Evolutionary conservation across 106 monocot genomes (phyloP).

Genomic region (Vanilla planifolia): DNA sequence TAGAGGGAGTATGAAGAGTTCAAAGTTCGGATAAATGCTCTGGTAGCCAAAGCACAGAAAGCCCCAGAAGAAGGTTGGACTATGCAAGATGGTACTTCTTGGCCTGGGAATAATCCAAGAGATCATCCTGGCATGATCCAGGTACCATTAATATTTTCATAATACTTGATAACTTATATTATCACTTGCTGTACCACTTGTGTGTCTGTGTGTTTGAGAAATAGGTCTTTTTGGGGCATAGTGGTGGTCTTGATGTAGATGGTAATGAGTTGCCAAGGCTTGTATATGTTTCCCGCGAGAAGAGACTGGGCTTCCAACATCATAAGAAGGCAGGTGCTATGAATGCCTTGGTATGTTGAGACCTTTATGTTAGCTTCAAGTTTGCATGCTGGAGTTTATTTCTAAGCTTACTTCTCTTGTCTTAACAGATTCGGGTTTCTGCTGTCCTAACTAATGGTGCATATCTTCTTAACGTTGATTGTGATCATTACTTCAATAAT

Average conservation of each 20-base stretch:
- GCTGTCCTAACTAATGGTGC: slow-evolving; percentile 64
- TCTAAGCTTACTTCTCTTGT: too few species aligned
- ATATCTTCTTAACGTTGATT: slow-evolving; percentile 64
- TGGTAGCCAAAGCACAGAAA: slow-evolving; percentile 88
- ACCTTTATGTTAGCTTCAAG: too few species aligned
- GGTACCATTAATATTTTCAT: slow-evolving; percentile 15
- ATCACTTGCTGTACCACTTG: too few species aligned
- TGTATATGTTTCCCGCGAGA: slow-evolving; percentile 65
- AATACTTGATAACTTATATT: too few species aligned
- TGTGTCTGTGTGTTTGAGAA: too few species aligned
- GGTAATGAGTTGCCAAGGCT: slow-evolving; percentile 51
- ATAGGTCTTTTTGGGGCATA: too few species aligned
- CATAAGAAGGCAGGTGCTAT: slow-evolving; percentile 72
- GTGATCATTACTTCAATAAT: slow-evolving; percentile 61
- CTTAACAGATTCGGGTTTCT: slow-evolving; percentile 57
- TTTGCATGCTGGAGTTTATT: too few species aligned
- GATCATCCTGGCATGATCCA: slow-evolving; percentile 85
- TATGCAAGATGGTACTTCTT: slow-evolving; percentile 87
- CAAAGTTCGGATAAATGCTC: slow-evolving; percentile 73
- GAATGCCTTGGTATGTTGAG: slow-evolving; percentile 66
- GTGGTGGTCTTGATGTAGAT: slow-evolving; percentile 30
- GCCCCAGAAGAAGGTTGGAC: slow-evolving; percentile 91
- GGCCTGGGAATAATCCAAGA: slow-evolving; percentile 72
- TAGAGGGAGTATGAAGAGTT: slow-evolving; percentile 92
- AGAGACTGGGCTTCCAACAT: slow-evolving; percentile 60